These are phyloP conservation scores for Paecilomyces sp. DNA, from an alignment of 2,329 filamentous ascomycete genomes.

Conservation along the genomic window DNA sequence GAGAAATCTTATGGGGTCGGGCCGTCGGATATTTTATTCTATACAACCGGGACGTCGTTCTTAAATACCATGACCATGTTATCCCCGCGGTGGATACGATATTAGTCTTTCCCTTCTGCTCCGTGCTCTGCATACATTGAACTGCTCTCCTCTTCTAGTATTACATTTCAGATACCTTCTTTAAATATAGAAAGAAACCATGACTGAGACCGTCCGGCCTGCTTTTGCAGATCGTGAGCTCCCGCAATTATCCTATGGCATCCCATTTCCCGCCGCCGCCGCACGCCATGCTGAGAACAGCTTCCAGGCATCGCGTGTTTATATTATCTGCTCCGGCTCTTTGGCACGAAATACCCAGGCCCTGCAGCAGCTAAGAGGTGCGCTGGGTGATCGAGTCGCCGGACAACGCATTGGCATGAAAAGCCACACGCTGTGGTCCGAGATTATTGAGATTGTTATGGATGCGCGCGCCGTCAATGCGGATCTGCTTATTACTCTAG, in stretches of 20 bases:
- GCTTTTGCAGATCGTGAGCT: slow-evolving; percentile 28
- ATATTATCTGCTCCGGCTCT: slow-evolving; percentile 46
- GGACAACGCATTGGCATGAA: slow-evolving; percentile 46
- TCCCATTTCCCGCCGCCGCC: slow-evolving; percentile 40
- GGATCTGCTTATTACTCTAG: slow-evolving; percentile 49
- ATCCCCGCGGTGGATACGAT: not conserved
- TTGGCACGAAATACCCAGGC: slow-evolving; percentile 41
- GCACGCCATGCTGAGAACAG: slow-evolving; percentile 38
- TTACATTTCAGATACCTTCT: not conserved
- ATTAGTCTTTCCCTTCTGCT: not conserved
- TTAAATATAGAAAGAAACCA: slow-evolving; percentile 1
- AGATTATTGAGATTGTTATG: slow-evolving; percentile 42
- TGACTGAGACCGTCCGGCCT: slow-evolving; percentile 29
- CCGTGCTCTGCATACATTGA: not conserved
- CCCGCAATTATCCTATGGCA: slow-evolving; percentile 42
- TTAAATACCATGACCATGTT: not conserved
- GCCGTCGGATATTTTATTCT: not conserved
- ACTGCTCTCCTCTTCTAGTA: not conserved
- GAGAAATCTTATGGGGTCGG: not conserved
- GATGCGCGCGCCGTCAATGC: slow-evolving; percentile 32
- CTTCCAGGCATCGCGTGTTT: slow-evolving; percentile 41
- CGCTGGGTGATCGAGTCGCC: slow-evolving; percentile 37
- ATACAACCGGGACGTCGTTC: not conserved
- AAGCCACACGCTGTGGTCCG: slow-evolving; percentile 48
- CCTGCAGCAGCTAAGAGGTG: slow-evolving; percentile 34